Evolutionary conservation across 495 filamentous ascomycete species (phyloP).

Genomic region (Penicillium ochrochloron): DNA sequence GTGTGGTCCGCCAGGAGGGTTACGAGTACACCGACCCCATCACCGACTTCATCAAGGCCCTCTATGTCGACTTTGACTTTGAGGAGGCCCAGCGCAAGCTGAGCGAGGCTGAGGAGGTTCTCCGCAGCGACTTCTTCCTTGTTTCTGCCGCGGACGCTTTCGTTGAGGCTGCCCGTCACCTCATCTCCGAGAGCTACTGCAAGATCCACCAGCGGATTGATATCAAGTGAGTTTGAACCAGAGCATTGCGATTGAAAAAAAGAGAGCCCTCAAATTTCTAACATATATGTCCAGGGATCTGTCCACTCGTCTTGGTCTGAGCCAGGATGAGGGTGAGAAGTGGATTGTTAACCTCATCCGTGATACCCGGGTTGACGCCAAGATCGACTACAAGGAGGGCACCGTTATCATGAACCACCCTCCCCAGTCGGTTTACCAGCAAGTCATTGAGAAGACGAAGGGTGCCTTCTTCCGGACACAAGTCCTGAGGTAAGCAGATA

Average conservation of each 20-base stretch:
- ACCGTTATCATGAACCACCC: constrained; percentile 99
- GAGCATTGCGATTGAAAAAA: background rate
- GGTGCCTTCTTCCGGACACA: constrained; percentile 90
- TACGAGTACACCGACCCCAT: constrained; percentile 98
- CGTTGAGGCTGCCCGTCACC: constrained; percentile 89
- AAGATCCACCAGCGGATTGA: constrained; percentile 99
- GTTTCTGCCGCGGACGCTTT: constrained; percentile 82
- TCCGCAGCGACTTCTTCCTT: constrained; percentile 95
- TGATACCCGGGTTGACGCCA: constrained; percentile 95
- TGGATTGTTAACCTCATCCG: constrained; percentile 99
- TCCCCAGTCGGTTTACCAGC: constrained; percentile 96
- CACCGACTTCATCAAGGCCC: constrained; percentile 92
- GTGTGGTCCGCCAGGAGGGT: constrained; percentile 91
- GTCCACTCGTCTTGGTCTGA: constrained; percentile 84
- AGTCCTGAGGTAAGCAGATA: constrained; percentile 60
- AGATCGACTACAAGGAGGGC: constrained; percentile 98
- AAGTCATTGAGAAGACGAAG: constrained; percentile 96
- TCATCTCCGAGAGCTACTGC: constrained; percentile 98
- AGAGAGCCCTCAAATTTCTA: background rate
- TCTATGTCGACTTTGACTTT: constrained; percentile 98
- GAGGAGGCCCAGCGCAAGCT: constrained; percentile 96
- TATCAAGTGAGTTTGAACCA: constrained; percentile 69
- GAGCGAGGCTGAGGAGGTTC: constrained; percentile 85
- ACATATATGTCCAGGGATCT: constrained; percentile 64
- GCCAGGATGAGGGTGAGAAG: constrained; percentile 95